Evolutionary conservation across 1,284 basidiomycete species (phyloP).

Genomic region (Cutaneotrichosporon curvatum): DNA sequence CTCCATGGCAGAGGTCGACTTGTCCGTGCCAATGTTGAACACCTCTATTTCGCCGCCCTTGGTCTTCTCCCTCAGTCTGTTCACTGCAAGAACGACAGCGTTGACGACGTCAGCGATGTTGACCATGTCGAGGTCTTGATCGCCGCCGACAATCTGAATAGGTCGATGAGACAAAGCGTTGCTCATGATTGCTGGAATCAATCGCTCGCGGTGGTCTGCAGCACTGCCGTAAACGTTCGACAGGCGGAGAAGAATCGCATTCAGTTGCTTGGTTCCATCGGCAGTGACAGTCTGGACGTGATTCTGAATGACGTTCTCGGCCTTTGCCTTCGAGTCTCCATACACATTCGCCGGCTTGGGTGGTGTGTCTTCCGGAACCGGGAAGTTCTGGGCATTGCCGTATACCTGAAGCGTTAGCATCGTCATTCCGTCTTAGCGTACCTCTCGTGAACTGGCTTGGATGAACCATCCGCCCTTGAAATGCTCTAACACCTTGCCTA

Average conservation of each 20-base stretch:
- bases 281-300: slow-evolving; percentile 4
- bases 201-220: slow-evolving; percentile 27
- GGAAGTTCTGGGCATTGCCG: slow-evolving; percentile 19
- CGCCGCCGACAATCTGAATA: slow-evolving; percentile 34
- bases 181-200: slow-evolving; percentile 26
- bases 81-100: slow-evolving; percentile 22
- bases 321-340: slow-evolving; percentile 23
- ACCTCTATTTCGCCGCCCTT: slow-evolving; percentile 12
- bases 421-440: not conserved
- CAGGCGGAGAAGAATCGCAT: slow-evolving; percentile 25
- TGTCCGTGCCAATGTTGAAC: slow-evolving; percentile 26
- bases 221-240: slow-evolving; percentile 30
- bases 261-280: slow-evolving; percentile 6
- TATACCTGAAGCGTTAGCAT: slow-evolving; percentile 18
- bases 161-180: slow-evolving; percentile 27
- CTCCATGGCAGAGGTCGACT: slow-evolving; percentile 16
- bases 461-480: slow-evolving; percentile 30
- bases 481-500: slow-evolving; percentile 21
- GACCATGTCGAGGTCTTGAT: slow-evolving; percentile 30
- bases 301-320: slow-evolving; percentile 20
- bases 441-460: slow-evolving; percentile 29
- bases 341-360: slow-evolving; percentile 28
- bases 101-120: slow-evolving; percentile 29
- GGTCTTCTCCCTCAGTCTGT: slow-evolving; percentile 5
- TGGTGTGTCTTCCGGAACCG: slow-evolving; percentile 21